These are phyloP conservation scores for Jatropha multifida DNA, from an alignment of 441 rosid genomes.

Conservation along the genomic window DNA sequence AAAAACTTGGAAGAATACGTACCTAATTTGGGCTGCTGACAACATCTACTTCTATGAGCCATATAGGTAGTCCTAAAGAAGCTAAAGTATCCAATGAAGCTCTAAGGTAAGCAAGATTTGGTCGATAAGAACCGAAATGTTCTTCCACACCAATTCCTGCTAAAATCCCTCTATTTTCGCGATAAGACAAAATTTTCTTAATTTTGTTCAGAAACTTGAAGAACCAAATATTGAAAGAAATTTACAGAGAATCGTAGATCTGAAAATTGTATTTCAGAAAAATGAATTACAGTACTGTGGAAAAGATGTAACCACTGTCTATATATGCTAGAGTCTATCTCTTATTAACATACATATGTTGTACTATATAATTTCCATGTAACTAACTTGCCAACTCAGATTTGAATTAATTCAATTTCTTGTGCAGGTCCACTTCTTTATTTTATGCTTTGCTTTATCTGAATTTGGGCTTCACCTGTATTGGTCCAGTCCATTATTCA, in stretches of 20 bases:
- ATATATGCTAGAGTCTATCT: too few relatives aligned
- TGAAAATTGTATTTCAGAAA: too few relatives aligned
- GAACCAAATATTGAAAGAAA: neutral
- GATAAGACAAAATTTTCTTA: conserved; percentile 50
- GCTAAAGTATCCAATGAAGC: conserved; percentile 59
- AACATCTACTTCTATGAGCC: conserved; percentile 78
- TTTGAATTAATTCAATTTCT: too few relatives aligned
- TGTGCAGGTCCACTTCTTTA: too few relatives aligned
- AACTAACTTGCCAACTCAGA: too few relatives aligned
- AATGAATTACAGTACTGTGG: too few relatives aligned
- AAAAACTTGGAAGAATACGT: neutral
- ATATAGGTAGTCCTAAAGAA: conserved; percentile 59
- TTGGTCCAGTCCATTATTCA: conserved; percentile 11
- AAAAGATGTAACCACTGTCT: too few relatives aligned
- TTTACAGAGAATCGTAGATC: neutral
- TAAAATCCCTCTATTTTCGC: conserved; percentile 36
- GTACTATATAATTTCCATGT: too few relatives aligned
- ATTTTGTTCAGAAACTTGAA: conserved; percentile 22
- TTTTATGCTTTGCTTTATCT: too few relatives aligned
- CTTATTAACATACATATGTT: too few relatives aligned
- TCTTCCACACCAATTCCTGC: conserved; percentile 73
- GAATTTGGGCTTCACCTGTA: too few relatives aligned
- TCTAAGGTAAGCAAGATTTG: conserved; percentile 73
- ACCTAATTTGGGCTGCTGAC: conserved; percentile 57
- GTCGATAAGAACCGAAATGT: conserved; percentile 48